Base-by-base conservation (phyloP, 306 rosid genomes). In the Spatholobus suberectus region DNA sequence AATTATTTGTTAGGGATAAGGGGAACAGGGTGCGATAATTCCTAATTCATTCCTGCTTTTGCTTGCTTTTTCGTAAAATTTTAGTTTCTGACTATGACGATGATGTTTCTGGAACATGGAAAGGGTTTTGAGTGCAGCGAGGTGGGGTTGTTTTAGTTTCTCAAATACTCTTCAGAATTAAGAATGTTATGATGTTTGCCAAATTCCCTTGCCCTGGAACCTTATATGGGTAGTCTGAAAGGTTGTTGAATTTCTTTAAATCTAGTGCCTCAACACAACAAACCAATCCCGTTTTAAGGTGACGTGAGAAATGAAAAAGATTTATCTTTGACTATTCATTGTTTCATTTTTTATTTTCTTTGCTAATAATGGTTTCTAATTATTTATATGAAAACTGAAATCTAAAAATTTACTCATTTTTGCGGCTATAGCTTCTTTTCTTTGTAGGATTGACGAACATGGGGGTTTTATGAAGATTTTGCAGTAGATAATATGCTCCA, bases 391-490 rank as follows among this genome's bases (percentile, higher is more conserved):
- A 52, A 32, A 69, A 65, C 13, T 80, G 66, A 62, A 34, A 18
- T 73, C 37, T 3, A 10, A 40, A 47, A 44, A 38, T n/a, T 47
- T 35, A 67, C 71, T 81, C 46, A 51, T 61, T 18, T 44, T 43
- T 52, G 69, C 18, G 29, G 75, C 65, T 43, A 5, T 15, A 4
- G 5, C 11, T 7, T 41, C 43, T 57, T 65, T 81, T 9, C n/a
- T 83, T 68, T 69, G 84, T 26, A 82, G 91, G 89, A 78, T 77
- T 75, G 79, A 70, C 9, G 10, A 86, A 77, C 78, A 61, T 18
- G 6, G 68, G 44, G 75, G 69, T 58, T 78, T 77, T 67, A 80
- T 83, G 90, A 85, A 85, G 85, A 71, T 69, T 78, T 84, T 84
- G 58, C 59, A 80, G 38, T 40, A 67, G 62, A 82, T 70, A 76